phyloP scores from a whole-genome alignment of 2,329 filamentous ascomycete species.

The Lecanicillium sp. region DNA sequence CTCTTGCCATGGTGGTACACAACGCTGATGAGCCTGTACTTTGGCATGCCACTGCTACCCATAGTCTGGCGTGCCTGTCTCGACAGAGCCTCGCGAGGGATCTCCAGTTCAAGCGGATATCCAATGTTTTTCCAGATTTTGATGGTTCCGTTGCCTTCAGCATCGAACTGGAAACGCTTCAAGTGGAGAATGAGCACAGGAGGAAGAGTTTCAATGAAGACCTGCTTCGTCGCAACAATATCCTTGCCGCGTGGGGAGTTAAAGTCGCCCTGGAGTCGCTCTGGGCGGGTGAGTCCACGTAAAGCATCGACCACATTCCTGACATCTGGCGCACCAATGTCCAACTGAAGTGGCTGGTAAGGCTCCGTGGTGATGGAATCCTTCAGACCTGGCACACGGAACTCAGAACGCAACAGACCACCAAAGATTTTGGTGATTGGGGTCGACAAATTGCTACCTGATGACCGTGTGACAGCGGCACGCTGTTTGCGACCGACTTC shows the following conservation, averaged over 20 bases:
- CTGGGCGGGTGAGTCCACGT: slow-evolving; percentile 72
- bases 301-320: slow-evolving; percentile 89
- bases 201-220: slow-evolving; percentile 86
- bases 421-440: slow-evolving; percentile 94
- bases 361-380: slow-evolving; percentile 87
- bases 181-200: slow-evolving; percentile 89
- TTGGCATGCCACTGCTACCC: slow-evolving; percentile 62
- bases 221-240: slow-evolving; percentile 79
- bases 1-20: slow-evolving; percentile 98
- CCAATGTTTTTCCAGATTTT: slow-evolving; percentile 99
- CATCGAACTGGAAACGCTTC: slow-evolving; percentile 96
- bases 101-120: slow-evolving; percentile 89
- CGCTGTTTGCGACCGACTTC: slow-evolving; percentile 93
- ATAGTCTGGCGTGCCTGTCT: slow-evolving; percentile 58
- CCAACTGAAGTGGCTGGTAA: slow-evolving; percentile 88
- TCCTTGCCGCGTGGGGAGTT: slow-evolving; percentile 69
- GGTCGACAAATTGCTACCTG: slow-evolving; percentile 66
- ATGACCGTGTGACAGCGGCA: slow-evolving; percentile 75
- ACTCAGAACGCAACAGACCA: slow-evolving; percentile 80
- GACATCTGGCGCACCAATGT: slow-evolving; percentile 81
- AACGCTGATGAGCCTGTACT: slow-evolving; percentile 79
- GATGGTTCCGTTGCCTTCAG: slow-evolving; percentile 74
- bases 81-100: slow-evolving; percentile 83
- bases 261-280: slow-evolving; percentile 80
- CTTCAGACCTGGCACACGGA: slow-evolving; percentile 78